These are phyloP conservation scores for Gaillardinia entomophila DNA, from an alignment of 805 yeast genomes.

Conservation along the genomic window DNA sequence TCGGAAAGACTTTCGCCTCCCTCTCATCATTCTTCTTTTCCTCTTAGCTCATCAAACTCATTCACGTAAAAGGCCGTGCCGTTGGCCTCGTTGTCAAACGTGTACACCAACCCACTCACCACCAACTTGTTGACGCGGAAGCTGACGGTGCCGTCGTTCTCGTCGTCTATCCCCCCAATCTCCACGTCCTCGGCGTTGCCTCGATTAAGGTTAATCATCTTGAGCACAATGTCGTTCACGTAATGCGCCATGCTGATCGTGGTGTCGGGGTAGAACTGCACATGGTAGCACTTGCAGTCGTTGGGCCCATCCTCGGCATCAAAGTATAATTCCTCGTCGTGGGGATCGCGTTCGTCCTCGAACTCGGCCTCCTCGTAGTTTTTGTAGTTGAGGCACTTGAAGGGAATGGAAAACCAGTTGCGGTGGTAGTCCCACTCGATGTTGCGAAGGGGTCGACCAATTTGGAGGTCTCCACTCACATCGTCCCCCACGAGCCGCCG, in stretches of 20 bases:
- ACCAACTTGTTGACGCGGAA: slow-evolving; percentile 18
- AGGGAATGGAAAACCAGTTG: slow-evolving; percentile 18
- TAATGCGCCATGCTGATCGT: slow-evolving; percentile 26
- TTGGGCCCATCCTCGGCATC: slow-evolving; percentile 5
- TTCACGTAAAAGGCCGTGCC: slow-evolving; percentile 33
- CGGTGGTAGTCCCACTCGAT: slow-evolving; percentile 30
- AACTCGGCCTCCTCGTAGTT: slow-evolving; percentile 12
- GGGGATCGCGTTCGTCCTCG: slow-evolving; percentile 3
- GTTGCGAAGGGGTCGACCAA: slow-evolving; percentile 14
- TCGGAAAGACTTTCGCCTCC: too few relatives aligned
- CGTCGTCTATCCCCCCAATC: slow-evolving; percentile 16
- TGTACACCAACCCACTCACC: slow-evolving; percentile 29
- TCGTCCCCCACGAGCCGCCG: slow-evolving; percentile 3
- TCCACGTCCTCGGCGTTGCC: slow-evolving; percentile 36
- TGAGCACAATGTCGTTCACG: slow-evolving; percentile 26
- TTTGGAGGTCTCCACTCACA: slow-evolving; percentile 2
- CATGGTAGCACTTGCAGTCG: slow-evolving; percentile 8
- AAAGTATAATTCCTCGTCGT: background rate
- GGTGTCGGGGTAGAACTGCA: slow-evolving; percentile 10
- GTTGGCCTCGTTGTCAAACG: slow-evolving; percentile 30
- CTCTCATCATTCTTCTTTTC: background rate
- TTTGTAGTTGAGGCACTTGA: slow-evolving; percentile 27
- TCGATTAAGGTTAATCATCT: slow-evolving; percentile 27
- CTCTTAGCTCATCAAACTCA: slow-evolving; percentile 5
- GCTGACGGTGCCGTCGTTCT: slow-evolving; percentile 25